Evolutionary conservation across 179 eudicot species (phyloP).

Genomic region (Beta corolliflora): DNA sequence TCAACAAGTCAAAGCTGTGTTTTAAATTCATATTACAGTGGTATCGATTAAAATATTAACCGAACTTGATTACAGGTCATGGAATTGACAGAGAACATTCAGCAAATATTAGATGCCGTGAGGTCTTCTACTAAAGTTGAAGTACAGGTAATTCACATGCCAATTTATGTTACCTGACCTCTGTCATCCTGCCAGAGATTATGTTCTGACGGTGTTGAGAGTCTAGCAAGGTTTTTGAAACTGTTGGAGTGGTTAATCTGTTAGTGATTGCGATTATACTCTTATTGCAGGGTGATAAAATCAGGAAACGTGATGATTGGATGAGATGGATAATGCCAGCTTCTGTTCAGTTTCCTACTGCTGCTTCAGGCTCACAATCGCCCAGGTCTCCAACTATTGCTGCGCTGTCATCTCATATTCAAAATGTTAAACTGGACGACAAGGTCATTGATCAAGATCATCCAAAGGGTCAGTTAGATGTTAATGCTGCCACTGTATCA

Average conservation of each 20-base stretch:
- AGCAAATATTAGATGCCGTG: constrained; percentile 64
- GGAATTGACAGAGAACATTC: constrained; percentile 58
- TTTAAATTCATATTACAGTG: neutral
- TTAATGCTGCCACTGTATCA: neutral
- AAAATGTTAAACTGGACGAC: constrained; percentile 50
- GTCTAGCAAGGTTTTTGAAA: neutral
- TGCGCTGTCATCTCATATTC: constrained; percentile 39
- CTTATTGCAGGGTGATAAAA: constrained; percentile 66
- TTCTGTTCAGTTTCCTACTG: constrained; percentile 37
- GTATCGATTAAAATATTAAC: neutral
- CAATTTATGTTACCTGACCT: neutral
- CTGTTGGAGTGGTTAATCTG: neutral
- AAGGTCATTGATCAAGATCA: constrained; percentile 23
- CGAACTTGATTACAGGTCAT: constrained; percentile 46
- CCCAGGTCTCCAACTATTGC: constrained; percentile 36
- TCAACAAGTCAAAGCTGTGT: neutral
- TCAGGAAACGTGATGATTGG: constrained; percentile 75
- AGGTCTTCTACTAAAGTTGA: constrained; percentile 64
- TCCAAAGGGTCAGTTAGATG: constrained; percentile 11
- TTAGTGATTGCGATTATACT: neutral
- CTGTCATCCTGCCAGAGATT: too few relatives aligned
- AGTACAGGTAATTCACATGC: constrained; percentile 54
- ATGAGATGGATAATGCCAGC: constrained; percentile 66
- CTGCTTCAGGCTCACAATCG: constrained; percentile 43
- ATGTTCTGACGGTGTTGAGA: neutral